Conservation (phyloP, 2,329 filamentous ascomycete species). For the Fusarium mangiferae region DNA sequence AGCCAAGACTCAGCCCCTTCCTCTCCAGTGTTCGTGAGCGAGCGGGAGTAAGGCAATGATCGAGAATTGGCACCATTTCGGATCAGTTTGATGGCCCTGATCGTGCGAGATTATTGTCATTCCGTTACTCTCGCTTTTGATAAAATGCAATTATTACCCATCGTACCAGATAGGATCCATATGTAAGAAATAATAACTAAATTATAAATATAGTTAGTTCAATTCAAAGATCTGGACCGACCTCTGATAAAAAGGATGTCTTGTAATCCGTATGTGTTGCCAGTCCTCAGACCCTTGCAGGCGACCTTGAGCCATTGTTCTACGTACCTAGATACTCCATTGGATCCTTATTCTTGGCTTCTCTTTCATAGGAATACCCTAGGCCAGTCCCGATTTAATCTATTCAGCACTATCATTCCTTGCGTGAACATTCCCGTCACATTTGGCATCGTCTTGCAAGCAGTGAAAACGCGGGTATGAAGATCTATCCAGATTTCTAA, state of each 20-base stretch:
- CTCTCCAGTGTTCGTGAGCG: not conserved
- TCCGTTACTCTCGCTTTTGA: not conserved
- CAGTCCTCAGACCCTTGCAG: not conserved
- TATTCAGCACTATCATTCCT: not conserved
- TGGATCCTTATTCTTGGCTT: constrained; percentile 27
- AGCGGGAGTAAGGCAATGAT: not conserved
- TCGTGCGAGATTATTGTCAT: not conserved
- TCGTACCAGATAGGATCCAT: not conserved
- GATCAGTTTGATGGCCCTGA: not conserved
- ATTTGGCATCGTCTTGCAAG: not conserved
- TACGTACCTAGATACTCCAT: not conserved
- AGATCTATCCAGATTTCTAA: not conserved
- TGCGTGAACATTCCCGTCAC: not conserved
- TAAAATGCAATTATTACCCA: not conserved
- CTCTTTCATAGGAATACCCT: not conserved
- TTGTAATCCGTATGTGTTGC: not conserved
- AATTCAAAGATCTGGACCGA: not conserved
- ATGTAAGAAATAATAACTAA: not conserved
- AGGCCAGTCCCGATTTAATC: not conserved
- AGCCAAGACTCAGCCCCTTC: not conserved
- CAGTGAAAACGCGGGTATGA: not conserved
- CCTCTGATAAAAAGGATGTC: constrained; percentile 7
- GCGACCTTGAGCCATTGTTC: constrained; percentile 2
- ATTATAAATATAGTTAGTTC: not conserved
- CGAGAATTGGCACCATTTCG: not conserved